Evolutionary conservation across 1,284 basidiomycete genomes (phyloP).

Genomic region (Pseudozyma sp.): DNA sequence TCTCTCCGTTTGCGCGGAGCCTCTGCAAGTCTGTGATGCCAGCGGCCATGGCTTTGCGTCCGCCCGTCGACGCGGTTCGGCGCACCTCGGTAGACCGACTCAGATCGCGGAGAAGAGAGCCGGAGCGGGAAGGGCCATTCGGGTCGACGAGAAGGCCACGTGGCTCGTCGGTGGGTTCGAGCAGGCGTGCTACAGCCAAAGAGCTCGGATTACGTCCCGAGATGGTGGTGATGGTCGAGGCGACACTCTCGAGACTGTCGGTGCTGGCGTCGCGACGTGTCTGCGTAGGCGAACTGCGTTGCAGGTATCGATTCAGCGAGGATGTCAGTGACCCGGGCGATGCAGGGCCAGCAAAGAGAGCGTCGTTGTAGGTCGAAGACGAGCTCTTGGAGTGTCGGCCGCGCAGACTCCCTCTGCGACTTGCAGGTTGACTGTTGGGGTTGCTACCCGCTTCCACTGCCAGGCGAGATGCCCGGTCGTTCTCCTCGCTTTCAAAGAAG

Average conservation of each 20-base stretch:
- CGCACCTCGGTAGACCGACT: conserved; percentile 17
- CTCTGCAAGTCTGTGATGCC: conserved; percentile 10
- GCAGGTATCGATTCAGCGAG: conserved; percentile 20
- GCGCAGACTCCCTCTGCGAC: conserved; percentile 48
- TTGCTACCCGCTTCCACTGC: conserved; percentile 50
- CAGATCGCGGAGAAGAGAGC: conserved; percentile 15
- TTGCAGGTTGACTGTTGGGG: conserved; percentile 35
- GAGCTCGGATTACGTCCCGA: conserved; percentile 33
- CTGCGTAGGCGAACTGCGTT: conserved; percentile 5
- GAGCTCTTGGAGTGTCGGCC: conserved; percentile 19
- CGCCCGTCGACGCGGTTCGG: conserved; percentile 27
- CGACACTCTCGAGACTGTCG: conserved; percentile 56
- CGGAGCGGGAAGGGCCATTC: conserved; percentile 4
- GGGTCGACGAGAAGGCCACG: conserved; percentile 34
- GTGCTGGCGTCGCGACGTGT: conserved; percentile 43
- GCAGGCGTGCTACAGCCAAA: conserved; percentile 36
- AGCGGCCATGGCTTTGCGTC: conserved; percentile 14
- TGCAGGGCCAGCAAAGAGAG: conserved; percentile 1
- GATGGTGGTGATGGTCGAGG: conserved; percentile 59
- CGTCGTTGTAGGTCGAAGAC: conserved; percentile 3
- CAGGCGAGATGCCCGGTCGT: conserved; percentile 55
- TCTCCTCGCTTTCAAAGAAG: conserved; percentile 65
- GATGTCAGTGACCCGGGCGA: conserved; percentile 19
- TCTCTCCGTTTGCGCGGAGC: conserved; percentile 3
- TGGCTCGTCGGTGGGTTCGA: conserved; percentile 45